These are phyloP conservation scores for Plenodomus biglobosus DNA, from an alignment of 2,329 filamentous ascomycete species.

Conservation along the genomic window DNA sequence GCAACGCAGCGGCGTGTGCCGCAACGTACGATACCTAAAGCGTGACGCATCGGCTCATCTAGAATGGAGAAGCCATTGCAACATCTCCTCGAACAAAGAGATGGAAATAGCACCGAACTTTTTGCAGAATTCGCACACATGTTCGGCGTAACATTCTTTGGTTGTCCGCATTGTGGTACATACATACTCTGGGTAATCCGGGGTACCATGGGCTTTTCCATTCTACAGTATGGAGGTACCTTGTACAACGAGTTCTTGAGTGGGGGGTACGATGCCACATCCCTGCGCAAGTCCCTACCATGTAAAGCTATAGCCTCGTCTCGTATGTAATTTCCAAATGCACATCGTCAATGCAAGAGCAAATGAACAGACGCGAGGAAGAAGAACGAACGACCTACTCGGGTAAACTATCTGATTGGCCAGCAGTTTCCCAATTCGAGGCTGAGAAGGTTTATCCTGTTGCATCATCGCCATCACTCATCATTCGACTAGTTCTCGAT, in stretches of 20 bases:
- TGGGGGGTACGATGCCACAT: neutral
- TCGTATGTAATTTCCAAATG: neutral
- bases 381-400: too few species aligned
- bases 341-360: neutral
- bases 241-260: neutral
- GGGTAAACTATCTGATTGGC: neutral
- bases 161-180: neutral
- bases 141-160: neutral
- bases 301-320: too few species aligned
- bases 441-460: neutral
- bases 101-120: neutral
- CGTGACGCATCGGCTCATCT: neutral
- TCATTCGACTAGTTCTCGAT: slow-evolving; percentile 10
- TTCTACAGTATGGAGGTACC: too few species aligned
- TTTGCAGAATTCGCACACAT: neutral
- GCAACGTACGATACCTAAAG: neutral
- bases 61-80: neutral
- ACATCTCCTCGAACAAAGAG: neutral
- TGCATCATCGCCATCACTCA: neutral
- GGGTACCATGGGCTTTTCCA: neutral
- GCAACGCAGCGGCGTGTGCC: neutral
- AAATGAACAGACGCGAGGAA: neutral
- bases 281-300: neutral
- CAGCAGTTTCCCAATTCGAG: neutral
- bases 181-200: neutral